Evolutionary conservation across 75 land plant genomes (phyloP).

Genomic region (Selaginella moellendorffii): DNA sequence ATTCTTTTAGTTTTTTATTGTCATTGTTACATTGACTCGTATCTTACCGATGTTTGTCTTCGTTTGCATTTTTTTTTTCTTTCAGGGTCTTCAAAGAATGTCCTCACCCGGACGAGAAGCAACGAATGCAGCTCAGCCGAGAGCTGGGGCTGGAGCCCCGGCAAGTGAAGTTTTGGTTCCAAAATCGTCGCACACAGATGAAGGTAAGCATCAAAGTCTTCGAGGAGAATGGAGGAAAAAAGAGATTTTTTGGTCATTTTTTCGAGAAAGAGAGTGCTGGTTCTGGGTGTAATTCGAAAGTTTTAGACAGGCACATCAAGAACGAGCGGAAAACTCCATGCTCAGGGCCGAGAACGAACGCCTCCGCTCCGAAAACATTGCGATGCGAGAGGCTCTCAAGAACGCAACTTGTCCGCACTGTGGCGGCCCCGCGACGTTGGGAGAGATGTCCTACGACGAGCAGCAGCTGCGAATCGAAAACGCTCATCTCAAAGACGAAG

Average conservation of each 20-base stretch:
- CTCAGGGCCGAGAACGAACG: constrained; percentile 63
- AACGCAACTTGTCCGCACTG: constrained; percentile 63
- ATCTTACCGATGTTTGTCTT: background rate
- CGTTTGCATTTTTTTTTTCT: background rate
- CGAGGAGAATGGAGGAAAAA: too few species aligned
- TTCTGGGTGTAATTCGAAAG: background rate
- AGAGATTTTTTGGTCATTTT: too few species aligned
- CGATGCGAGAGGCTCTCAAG: constrained; percentile 54
- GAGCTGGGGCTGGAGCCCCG: constrained; percentile 70
- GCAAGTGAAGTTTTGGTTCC: constrained; percentile 89
- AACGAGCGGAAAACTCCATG: constrained; percentile 57
- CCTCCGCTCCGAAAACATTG: constrained; percentile 55
- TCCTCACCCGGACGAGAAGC: constrained; percentile 90
- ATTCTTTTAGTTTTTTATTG: background rate
- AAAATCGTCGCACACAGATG: constrained; percentile 77
- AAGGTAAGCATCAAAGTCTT: constrained; percentile 30
- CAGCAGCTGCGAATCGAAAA: constrained; percentile 70
- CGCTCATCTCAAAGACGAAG: constrained; percentile 61
- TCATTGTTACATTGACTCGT: background rate
- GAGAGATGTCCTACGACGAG: constrained; percentile 68
- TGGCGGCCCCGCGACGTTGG: constrained; percentile 57
- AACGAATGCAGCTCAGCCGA: constrained; percentile 53
- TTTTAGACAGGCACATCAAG: constrained; percentile 51
- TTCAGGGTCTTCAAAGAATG: constrained; percentile 66
- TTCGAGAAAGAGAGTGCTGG: background rate